Evolutionary conservation across 2,329 filamentous ascomycete genomes (phyloP).

Genomic region (Aspergillus floridensis): DNA sequence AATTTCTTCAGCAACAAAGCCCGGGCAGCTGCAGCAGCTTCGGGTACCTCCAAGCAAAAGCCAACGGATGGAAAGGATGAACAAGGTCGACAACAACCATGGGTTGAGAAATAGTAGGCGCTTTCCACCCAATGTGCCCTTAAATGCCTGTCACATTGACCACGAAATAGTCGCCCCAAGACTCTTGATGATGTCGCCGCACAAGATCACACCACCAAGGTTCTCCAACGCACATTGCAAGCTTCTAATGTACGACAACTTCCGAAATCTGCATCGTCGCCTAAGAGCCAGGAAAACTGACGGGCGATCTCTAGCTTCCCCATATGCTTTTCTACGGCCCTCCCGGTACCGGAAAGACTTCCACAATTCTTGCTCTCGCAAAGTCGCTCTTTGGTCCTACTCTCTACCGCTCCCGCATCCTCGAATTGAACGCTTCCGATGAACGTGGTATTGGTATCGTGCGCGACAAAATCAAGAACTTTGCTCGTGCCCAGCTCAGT

Average conservation of each 20-base stretch:
- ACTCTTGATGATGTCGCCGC: constrained; percentile 91
- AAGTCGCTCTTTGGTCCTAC: constrained; percentile 97
- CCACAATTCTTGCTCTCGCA: constrained; percentile 91
- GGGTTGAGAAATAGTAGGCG: constrained; percentile 96
- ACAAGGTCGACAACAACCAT: constrained; percentile 72
- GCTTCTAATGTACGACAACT: constrained; percentile 71
- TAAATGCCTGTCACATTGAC: not conserved
- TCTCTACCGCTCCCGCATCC: constrained; percentile 87
- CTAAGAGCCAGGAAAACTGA: not conserved
- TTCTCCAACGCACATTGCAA: constrained; percentile 88
- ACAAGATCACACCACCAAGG: constrained; percentile 93
- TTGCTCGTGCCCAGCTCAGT: constrained; percentile 90
- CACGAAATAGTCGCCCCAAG: constrained; percentile 72
- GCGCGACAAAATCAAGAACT: constrained; percentile 96
- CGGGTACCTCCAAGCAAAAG: constrained; percentile 68
- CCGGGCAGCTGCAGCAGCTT: constrained; percentile 67
- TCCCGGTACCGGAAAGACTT: constrained; percentile 96
- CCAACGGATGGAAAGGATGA: constrained; percentile 61
- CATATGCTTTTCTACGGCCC: constrained; percentile 99
- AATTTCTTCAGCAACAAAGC: constrained; percentile 97
- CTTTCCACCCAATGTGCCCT: not conserved
- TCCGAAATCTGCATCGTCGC: not conserved
- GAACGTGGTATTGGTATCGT: constrained; percentile 97
- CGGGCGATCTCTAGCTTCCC: constrained; percentile 60
- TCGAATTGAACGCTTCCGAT: constrained; percentile 98